These are phyloP conservation scores for Amauroascus niger DNA, from an alignment of 2,329 filamentous ascomycete species.

Conservation along the genomic window DNA sequence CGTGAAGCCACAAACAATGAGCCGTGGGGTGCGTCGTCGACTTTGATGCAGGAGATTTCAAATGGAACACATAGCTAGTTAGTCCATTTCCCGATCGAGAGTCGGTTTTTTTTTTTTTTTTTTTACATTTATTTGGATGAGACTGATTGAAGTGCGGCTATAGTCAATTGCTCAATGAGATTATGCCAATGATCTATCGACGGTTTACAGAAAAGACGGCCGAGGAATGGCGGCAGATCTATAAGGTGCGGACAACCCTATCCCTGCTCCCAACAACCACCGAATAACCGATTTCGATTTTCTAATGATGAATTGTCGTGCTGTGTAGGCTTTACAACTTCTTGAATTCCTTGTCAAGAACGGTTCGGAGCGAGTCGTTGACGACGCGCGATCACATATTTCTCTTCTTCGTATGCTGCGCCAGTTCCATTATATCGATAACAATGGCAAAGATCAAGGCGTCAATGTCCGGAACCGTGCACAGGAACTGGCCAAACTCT, in stretches of 20 bases:
- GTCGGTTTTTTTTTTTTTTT: too few relatives aligned
- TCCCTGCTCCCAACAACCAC: neutral
- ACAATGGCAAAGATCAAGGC: constrained; percentile 95
- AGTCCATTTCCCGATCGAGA: constrained; percentile 30
- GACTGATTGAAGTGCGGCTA: constrained; percentile 13
- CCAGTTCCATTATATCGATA: constrained; percentile 94
- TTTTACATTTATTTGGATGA: neutral
- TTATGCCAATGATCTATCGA: constrained; percentile 99
- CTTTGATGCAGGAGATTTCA: constrained; percentile 94
- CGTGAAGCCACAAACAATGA: constrained; percentile 99
- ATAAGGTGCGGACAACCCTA: constrained; percentile 57
- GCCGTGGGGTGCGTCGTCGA: constrained; percentile 81
- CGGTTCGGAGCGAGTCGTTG: constrained; percentile 91
- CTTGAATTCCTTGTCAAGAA: constrained; percentile 78
- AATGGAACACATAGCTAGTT: constrained; percentile 98
- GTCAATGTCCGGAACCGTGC: constrained; percentile 95
- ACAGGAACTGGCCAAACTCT: constrained; percentile 88
- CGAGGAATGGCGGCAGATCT: constrained; percentile 98
- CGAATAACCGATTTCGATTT: neutral
- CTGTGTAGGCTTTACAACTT: constrained; percentile 61
- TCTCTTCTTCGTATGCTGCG: constrained; percentile 96
- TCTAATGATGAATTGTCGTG: neutral
- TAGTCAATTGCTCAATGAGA: constrained; percentile 94
- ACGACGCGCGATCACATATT: constrained; percentile 90
- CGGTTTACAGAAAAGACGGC: constrained; percentile 97